Conservation (phyloP, 2,329 filamentous ascomycete genomes). For the Neofusicoccum umdonicola region DNA sequence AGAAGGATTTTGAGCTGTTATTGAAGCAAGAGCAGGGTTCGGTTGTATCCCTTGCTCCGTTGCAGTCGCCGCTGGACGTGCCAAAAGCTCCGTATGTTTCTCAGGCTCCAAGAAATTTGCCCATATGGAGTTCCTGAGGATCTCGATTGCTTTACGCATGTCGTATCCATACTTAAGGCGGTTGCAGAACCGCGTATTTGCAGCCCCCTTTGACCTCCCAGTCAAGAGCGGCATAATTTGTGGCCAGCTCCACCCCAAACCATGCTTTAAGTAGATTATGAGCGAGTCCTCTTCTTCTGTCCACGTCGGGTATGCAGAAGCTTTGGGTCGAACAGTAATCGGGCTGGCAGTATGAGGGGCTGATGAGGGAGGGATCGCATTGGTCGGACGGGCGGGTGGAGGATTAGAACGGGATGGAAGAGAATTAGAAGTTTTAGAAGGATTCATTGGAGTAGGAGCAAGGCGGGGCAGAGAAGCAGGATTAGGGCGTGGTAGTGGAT, state of each 20-base stretch:
- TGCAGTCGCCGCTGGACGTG: neutral
- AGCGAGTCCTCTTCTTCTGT: slow-evolving; percentile 28
- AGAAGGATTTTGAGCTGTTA: neutral
- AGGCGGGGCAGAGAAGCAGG: too few relatives aligned
- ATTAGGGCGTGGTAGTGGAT: too few relatives aligned
- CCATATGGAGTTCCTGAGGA: slow-evolving; percentile 11
- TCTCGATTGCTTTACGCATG: slow-evolving; percentile 27
- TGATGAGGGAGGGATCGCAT: neutral
- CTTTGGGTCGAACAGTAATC: neutral
- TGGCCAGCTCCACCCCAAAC: slow-evolving; percentile 35
- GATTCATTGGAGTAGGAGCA: too few relatives aligned
- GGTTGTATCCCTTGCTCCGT: neutral
- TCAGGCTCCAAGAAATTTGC: slow-evolving; percentile 1
- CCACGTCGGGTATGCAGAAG: neutral
- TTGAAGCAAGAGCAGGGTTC: too few relatives aligned
- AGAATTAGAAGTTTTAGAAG: too few relatives aligned
- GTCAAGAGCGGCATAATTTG: slow-evolving; percentile 36
- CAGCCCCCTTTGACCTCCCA: slow-evolving; percentile 25
- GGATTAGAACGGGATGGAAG: neutral
- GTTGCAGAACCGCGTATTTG: slow-evolving; percentile 30
- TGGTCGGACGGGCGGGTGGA: neutral
- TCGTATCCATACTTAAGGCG: slow-evolving; percentile 16
- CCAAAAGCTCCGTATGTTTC: neutral
- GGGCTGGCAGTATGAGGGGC: neutral
- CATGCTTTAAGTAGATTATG: slow-evolving; percentile 43